Base-by-base conservation (phyloP, 116 monocot species). In the Papilionanthe hybrid region DNA sequence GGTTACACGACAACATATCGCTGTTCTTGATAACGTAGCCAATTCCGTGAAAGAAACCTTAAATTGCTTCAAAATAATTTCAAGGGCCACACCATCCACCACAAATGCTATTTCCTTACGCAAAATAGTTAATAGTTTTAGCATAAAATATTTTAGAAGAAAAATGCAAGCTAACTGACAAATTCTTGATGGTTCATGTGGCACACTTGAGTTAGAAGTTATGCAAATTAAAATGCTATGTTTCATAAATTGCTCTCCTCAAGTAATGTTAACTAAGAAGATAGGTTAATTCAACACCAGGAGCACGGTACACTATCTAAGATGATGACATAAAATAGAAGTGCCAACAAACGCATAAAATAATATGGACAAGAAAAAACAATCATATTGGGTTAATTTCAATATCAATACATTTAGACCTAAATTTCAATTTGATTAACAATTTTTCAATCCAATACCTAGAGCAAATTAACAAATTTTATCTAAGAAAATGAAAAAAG, bases 1-100 rank as follows among this genome's bases (percentile, higher is more conserved):
- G 78, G 98, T 99, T 77, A 91, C 89, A 72, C 98, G 93, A 75
- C 98, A 99, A 80, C 98, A 99, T 11, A 99, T 91, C n/a, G 98
- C 95, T 44, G 98, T 99, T 79, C 84, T 91, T 20, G 98, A 91
- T 5, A 99, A 87, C 82, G 90, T 86, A 22, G 98, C 98, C 75
- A 99, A 78, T 80, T 94, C 91, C 58, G 90, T 90, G 79, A 99
- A 99, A 69, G 81, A 83, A 30, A 87, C 86, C 53, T 75, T 91
- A 63, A 89, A 87, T 79, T 89, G 86, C 55, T 87, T 99, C 32
- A 99, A 85, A 75, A 95, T 93, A 81, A 99, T 95, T 84, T 99
- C 98, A 74, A 99, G 89, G 72, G 95, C 91, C 90, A 93, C 93
- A 60, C 98, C 98, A 90, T 99, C 98, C 75, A 99, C 93, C 66